Conservation (phyloP, 140 eudicot genomes). For the Senecio squalidus region DNA sequence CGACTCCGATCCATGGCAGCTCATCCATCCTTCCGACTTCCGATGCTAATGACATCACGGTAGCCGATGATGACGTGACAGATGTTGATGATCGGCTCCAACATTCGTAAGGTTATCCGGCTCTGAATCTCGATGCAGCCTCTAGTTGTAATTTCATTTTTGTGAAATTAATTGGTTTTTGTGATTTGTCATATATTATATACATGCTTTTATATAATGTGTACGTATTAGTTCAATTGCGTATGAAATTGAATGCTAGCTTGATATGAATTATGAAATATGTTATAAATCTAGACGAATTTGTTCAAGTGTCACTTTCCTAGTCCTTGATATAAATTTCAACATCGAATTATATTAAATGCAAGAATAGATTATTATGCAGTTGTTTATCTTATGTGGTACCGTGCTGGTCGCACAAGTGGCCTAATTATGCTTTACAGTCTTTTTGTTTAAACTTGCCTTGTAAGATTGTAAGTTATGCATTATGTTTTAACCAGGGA, state of each 20-base stretch:
- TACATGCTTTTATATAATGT: not conserved
- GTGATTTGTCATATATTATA: too few relatives aligned
- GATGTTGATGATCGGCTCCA: too few relatives aligned
- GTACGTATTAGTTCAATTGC: not conserved
- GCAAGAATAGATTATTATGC: not conserved
- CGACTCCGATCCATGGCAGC: too few relatives aligned
- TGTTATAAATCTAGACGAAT: not conserved
- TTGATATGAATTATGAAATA: constrained; percentile 1
- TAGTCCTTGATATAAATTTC: not conserved
- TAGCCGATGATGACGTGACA: too few relatives aligned
- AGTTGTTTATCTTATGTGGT: not conserved
- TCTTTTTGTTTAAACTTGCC: not conserved
- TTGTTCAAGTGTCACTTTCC: not conserved
- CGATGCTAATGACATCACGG: too few relatives aligned
- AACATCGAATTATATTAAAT: not conserved
- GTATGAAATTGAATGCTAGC: not conserved
- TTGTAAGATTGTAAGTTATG: constrained; percentile 58
- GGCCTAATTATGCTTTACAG: not conserved
- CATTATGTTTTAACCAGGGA: constrained; percentile 2
- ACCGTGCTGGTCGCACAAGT: not conserved
- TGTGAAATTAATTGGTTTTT: too few relatives aligned
- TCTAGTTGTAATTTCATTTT: too few relatives aligned
- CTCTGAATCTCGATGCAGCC: too few relatives aligned
- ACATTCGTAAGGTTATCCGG: too few relatives aligned
- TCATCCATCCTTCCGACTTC: too few relatives aligned